Evolutionary conservation across 2,329 filamentous ascomycete genomes (phyloP).

Genomic region (Alternaria ventricosa): DNA sequence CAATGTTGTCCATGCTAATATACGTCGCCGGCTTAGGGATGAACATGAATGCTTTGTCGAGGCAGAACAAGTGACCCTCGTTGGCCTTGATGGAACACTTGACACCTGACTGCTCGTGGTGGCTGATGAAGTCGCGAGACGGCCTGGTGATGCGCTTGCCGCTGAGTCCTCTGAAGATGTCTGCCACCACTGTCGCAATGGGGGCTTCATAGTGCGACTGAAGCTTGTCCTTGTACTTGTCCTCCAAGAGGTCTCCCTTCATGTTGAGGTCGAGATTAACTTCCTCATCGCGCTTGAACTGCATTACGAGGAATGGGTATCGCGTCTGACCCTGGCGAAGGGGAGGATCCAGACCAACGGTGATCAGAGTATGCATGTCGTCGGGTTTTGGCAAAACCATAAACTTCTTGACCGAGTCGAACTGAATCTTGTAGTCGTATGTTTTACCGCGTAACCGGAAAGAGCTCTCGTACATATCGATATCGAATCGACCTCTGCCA

Average conservation of each 20-base stretch:
- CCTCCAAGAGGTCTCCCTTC: constrained; percentile 83
- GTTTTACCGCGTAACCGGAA: constrained; percentile 98
- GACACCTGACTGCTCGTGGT: constrained; percentile 92
- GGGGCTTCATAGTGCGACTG: constrained; percentile 86
- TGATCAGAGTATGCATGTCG: constrained; percentile 93
- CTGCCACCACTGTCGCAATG: constrained; percentile 89
- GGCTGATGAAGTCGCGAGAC: constrained; percentile 91
- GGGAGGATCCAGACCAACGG: constrained; percentile 91
- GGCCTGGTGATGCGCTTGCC: constrained; percentile 95
- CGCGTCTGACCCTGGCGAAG: constrained; percentile 95
- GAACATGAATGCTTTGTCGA: constrained; percentile 99
- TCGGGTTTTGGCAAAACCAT: constrained; percentile 99
- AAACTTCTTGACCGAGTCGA: constrained; percentile 97
- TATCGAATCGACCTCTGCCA: constrained; percentile 93
- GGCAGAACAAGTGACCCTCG: constrained; percentile 94
- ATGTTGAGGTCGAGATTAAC: constrained; percentile 96
- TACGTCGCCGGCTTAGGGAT: constrained; percentile 98
- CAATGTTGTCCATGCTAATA: constrained; percentile 91
- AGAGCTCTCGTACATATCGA: constrained; percentile 98
- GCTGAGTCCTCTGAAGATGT: constrained; percentile 92
- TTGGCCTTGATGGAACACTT: constrained; percentile 99
- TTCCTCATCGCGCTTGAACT: constrained; percentile 97
- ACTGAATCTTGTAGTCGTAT: constrained; percentile 99
- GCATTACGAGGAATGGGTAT: constrained; percentile 99
- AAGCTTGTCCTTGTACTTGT: constrained; percentile 88